Percentiles rank a stretch among this genome's conserved stretches.
Evolutionary conservation across 1,139 yeast genomes (phyloP).

Genomic region (Taphrina communis): DNA sequence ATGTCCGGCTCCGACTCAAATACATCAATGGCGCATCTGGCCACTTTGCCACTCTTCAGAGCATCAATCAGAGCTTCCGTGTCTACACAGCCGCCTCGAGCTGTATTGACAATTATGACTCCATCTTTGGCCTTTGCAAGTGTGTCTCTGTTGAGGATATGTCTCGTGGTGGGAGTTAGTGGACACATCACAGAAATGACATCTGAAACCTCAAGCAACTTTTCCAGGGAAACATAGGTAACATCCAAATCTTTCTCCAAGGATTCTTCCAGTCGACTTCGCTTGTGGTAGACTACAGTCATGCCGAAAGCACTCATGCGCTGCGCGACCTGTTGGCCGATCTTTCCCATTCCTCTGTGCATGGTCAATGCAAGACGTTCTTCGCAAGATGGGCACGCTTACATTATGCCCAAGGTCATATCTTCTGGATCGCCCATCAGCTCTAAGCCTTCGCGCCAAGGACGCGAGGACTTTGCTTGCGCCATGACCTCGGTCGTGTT

Average conservation of each 20-base stretch:
- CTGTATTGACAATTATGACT: constrained; percentile 69
- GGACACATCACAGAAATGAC: constrained; percentile 69
- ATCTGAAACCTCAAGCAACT: constrained; percentile 62
- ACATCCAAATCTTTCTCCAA: constrained; percentile 60
- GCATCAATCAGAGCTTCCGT: constrained; percentile 64
- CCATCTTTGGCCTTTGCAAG: constrained; percentile 68
- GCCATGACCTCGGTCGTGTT: constrained; percentile 22
- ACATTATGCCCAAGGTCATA: constrained; percentile 11
- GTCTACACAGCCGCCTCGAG: constrained; percentile 74
- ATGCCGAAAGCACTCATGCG: constrained; percentile 71
- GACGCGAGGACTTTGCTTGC: constrained; percentile 21
- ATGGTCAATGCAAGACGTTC: neutral
- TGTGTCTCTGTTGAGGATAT: constrained; percentile 61
- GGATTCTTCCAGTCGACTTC: constrained; percentile 60
- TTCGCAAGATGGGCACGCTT: neutral
- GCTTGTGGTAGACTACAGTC: constrained; percentile 65
- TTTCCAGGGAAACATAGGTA: constrained; percentile 59
- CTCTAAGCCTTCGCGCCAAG: constrained; percentile 16
- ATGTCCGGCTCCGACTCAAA: constrained; percentile 73
- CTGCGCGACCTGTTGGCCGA: constrained; percentile 70
- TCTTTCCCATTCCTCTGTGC: constrained; percentile 73
- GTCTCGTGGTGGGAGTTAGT: constrained; percentile 63
- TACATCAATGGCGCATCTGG: constrained; percentile 77
- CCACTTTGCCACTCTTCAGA: constrained; percentile 68
- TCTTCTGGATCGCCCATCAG: constrained; percentile 26